A percentile compares a stretch with the other conserved stretches of the same genome.
Conservation (phyloP, 352 stramenopile species). For the Phytophthora ramorum region DNA sequence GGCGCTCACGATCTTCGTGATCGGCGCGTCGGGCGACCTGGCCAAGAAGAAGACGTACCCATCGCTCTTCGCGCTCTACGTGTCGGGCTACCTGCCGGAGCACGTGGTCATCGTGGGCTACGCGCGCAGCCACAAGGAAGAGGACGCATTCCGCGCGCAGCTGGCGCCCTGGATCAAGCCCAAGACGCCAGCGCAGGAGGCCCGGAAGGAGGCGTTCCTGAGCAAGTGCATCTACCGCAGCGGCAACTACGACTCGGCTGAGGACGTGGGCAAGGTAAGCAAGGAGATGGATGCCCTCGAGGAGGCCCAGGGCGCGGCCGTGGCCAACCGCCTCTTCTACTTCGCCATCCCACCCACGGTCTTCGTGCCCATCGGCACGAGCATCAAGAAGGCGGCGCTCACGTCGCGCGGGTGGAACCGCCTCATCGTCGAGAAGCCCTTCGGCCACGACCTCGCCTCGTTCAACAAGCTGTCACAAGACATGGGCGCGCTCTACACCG, state of each 20-base stretch:
- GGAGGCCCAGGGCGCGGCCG: constrained; percentile 53
- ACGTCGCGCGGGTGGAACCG: constrained; percentile 93
- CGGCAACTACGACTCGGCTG: constrained; percentile 86
- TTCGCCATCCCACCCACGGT: constrained; percentile 97
- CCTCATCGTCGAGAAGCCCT: constrained; percentile 99
- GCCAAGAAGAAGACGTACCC: constrained; percentile 94
- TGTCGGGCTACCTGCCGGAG: constrained; percentile 77
- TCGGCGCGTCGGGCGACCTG: constrained; percentile 88
- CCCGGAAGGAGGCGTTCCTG: constrained; percentile 78
- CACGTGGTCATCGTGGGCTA: constrained; percentile 90
- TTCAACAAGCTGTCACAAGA: constrained; percentile 92
- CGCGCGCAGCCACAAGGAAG: constrained; percentile 78
- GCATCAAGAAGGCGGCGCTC: constrained; percentile 93
- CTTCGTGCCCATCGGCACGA: constrained; percentile 93
- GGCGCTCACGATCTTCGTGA: constrained; percentile 85
- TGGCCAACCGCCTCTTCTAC: constrained; percentile 94
- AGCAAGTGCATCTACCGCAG: constrained; percentile 78
- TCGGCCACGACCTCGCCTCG: constrained; percentile 95
- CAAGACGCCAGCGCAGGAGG: constrained; percentile 52
- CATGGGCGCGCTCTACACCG: constrained; percentile 82
- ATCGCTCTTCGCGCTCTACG: constrained; percentile 90
- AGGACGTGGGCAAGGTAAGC: constrained; percentile 76
- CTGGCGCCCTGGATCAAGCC: constrained; percentile 73
- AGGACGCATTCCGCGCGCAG: constrained; percentile 87
- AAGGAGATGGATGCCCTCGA: constrained; percentile 77